These are phyloP conservation scores for Platismatia glauca DNA, from an alignment of 495 filamentous ascomycete genomes.

Conservation along the genomic window DNA sequence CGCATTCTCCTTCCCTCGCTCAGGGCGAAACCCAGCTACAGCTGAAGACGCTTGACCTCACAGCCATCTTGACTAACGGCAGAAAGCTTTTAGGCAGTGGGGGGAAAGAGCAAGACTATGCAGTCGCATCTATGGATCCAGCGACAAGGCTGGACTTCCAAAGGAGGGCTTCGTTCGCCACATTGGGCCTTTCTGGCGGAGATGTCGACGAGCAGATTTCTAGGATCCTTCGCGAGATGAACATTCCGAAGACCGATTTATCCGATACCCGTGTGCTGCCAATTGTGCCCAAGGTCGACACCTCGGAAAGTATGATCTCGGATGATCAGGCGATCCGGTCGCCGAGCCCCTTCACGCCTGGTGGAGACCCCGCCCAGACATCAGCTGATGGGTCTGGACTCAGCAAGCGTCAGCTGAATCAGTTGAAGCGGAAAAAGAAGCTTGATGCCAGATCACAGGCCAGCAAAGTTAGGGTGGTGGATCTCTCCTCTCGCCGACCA, in stretches of 20 bases:
- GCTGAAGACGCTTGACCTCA: conserved; percentile 67
- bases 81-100: conserved; percentile 74
- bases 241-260: conserved; percentile 40
- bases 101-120: conserved; percentile 73
- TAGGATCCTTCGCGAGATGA: conserved; percentile 51
- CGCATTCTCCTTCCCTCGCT: conserved; percentile 21
- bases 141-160: conserved; percentile 70
- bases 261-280: conserved; percentile 35
- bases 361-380: conserved; percentile 36
- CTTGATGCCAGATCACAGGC: conserved; percentile 73
- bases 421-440: conserved; percentile 85
- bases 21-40: conserved; percentile 49
- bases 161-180: conserved; percentile 74
- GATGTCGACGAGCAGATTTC: conserved; percentile 74
- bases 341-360: conserved; percentile 36
- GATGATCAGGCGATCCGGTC: conserved; percentile 41
- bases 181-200: conserved; percentile 75
- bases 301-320: conserved; percentile 28
- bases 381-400: conserved; percentile 60
- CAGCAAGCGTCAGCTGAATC: conserved; percentile 87
- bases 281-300: conserved; percentile 38
- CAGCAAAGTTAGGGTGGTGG: conserved; percentile 83
- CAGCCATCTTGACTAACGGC: conserved; percentile 69
- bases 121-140: conserved; percentile 71
- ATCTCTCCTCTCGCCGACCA: conserved; percentile 62